Conservation (phyloP, 148 eudicot species). For the Chenopodium berlandieri region DNA sequence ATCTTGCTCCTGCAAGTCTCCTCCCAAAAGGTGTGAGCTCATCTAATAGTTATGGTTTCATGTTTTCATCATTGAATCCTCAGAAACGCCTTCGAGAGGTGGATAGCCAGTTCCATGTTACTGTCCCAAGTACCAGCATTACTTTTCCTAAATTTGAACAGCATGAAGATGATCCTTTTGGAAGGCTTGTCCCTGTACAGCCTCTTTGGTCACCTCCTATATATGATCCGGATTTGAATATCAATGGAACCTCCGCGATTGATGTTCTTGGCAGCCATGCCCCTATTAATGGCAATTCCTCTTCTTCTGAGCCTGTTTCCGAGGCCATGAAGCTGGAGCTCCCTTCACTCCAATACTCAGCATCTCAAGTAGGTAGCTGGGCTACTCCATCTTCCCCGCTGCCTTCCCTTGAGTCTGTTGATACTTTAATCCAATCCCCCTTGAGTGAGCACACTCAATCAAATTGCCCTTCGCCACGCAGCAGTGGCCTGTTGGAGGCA, state of each 20-base stretch:
- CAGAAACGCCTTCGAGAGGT: conserved; percentile 54
- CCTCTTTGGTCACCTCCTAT: conserved; percentile 37
- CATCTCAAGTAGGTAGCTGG: conserved; percentile 49
- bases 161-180: conserved; percentile 33
- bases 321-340: conserved; percentile 87
- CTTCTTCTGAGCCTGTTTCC: conserved; percentile 61
- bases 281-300: conserved; percentile 63
- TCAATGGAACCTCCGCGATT: conserved; percentile 32
- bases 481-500: conserved; percentile 72
- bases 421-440: conserved; percentile 57
- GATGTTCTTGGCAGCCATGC: conserved; percentile 63
- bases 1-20: conserved; percentile 36
- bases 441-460: conserved; percentile 51
- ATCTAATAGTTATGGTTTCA: conserved; percentile 26
- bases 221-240: conserved; percentile 38
- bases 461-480: conserved; percentile 48
- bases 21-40: conserved; percentile 34
- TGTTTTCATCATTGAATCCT: conserved; percentile 42
- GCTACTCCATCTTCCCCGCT: conserved; percentile 46
- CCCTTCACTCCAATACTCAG: conserved; percentile 89
- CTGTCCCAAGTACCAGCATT: conserved; percentile 28
- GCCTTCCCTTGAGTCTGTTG: conserved; percentile 65
- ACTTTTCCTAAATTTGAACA: conserved; percentile 34
- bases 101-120: conserved; percentile 33
- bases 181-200: conserved; percentile 30